A percentile compares a stretch with the other conserved stretches of the same genome.
These are phyloP conservation scores for Suillus brevipes DNA, from an alignment of 768 basidiomycete genomes.

Conservation along the genomic window DNA sequence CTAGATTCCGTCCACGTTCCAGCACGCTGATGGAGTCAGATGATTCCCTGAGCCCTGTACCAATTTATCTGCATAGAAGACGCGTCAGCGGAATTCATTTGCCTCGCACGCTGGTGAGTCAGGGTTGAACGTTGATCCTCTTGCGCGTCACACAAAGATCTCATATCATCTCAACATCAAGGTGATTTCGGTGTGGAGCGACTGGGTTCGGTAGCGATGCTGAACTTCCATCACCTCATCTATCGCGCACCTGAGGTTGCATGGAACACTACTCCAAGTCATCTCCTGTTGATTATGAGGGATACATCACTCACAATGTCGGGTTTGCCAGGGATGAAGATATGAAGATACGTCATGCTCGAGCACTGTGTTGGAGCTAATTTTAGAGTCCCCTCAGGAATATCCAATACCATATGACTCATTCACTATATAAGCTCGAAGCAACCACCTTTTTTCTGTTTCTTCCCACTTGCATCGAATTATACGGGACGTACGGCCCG, in stretches of 20 bases:
- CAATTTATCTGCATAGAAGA: conserved; percentile 56
- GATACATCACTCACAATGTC: no score
- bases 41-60: conserved; percentile 32
- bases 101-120: conserved; percentile 69
- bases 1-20: no score
- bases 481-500: no score
- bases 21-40: conserved; percentile 23
- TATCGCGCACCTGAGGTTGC: conserved; percentile 80
- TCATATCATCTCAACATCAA: conserved; percentile 54
- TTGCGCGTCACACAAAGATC: conserved; percentile 7
- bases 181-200: conserved; percentile 94
- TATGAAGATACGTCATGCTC: no score
- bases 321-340: no score
- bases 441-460: no score
- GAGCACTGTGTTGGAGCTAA: no score
- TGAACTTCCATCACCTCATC: conserved; percentile 90
- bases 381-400: no score
- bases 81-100: conserved; percentile 88
- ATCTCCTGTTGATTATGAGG: conserved; percentile 77
- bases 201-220: conserved; percentile 72
- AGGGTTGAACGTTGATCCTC: neutral
- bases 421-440: no score
- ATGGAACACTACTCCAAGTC: conserved; percentile 79
- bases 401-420: no score
- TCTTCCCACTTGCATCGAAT: no score